Evolutionary conservation across 2,329 filamentous ascomycete genomes (phyloP).

Genomic region (Pseudogymnoascus pannorum): DNA sequence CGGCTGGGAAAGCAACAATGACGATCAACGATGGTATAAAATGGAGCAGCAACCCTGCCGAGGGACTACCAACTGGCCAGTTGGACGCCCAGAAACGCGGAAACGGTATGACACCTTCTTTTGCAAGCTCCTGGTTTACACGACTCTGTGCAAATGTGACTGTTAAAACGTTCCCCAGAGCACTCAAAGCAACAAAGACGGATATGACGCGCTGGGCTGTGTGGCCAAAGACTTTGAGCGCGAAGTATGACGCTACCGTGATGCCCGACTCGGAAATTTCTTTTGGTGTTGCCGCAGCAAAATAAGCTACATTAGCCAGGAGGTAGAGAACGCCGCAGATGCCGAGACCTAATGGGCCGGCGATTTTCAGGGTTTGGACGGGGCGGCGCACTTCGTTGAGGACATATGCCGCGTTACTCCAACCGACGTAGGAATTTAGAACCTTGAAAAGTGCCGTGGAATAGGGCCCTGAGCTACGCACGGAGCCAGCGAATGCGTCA

Average conservation of each 20-base stretch:
- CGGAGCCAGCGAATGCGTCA: constrained; percentile 40
- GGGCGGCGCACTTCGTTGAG: constrained; percentile 51
- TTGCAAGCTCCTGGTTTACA: constrained; percentile 40
- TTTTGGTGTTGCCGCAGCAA: constrained; percentile 47
- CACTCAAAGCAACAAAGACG: constrained; percentile 40
- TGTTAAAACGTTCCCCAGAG: constrained; percentile 42
- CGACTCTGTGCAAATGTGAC: constrained; percentile 41
- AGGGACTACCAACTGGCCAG: constrained; percentile 16
- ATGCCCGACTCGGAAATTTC: constrained; percentile 45
- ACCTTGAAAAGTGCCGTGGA: constrained; percentile 47
- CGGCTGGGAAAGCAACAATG: constrained; percentile 41
- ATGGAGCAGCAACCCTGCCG: constrained; percentile 41
- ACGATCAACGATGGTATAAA: constrained; percentile 54
- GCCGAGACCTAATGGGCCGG: constrained; percentile 45
- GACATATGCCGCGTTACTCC: constrained; percentile 47
- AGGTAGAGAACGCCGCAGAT: constrained; percentile 48
- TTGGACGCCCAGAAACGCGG: constrained; percentile 28
- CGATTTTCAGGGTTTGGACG: constrained; percentile 47
- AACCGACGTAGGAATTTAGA: constrained; percentile 46
- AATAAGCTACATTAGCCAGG: constrained; percentile 51
- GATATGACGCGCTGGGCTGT: constrained; percentile 35
- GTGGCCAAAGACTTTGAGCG: constrained; percentile 45
- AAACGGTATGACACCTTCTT: constrained; percentile 40
- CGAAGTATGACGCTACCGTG: constrained; percentile 48
- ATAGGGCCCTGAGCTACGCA: constrained; percentile 31